Percentiles rank a stretch among this genome's conserved stretches.
Evolutionary conservation across 805 yeast genomes (phyloP).

Genomic region (Suhomyces canberraensis): DNA sequence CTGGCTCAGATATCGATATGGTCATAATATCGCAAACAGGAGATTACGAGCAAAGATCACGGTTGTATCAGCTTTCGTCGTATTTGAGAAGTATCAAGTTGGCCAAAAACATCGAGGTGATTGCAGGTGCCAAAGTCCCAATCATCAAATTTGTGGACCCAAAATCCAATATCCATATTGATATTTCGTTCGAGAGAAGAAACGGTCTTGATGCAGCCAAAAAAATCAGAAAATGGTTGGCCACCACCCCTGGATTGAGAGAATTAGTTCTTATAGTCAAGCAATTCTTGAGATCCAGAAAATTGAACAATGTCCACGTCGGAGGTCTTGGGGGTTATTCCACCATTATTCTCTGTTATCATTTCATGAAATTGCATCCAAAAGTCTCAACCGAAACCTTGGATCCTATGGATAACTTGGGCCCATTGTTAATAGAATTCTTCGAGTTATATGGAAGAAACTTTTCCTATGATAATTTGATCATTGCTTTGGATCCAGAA

Average conservation of each 20-base stretch:
- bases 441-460: slow-evolving; percentile 89
- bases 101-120: slow-evolving; percentile 75
- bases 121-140: slow-evolving; percentile 90
- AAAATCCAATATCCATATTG: slow-evolving; percentile 67
- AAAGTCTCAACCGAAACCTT: slow-evolving; percentile 65
- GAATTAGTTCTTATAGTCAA: slow-evolving; percentile 80
- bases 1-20: slow-evolving; percentile 95
- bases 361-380: slow-evolving; percentile 79
- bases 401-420: slow-evolving; percentile 70
- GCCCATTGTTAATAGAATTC: slow-evolving; percentile 83
- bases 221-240: slow-evolving; percentile 71
- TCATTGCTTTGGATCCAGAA: slow-evolving; percentile 55
- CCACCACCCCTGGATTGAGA: slow-evolving; percentile 70
- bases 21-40: slow-evolving; percentile 68
- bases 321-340: slow-evolving; percentile 97
- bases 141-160: slow-evolving; percentile 87
- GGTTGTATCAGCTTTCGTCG: slow-evolving; percentile 70
- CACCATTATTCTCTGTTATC: slow-evolving; percentile 80
- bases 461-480: slow-evolving; percentile 80
- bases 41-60: slow-evolving; percentile 58
- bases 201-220: slow-evolving; percentile 83
- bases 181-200: slow-evolving; percentile 82
- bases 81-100: slow-evolving; percentile 57
- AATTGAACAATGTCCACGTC: slow-evolving; percentile 78
- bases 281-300: slow-evolving; percentile 77